Evolutionary conservation across 176 grass and related monocot genomes (phyloP).

Genomic region (Carex pumila): DNA sequence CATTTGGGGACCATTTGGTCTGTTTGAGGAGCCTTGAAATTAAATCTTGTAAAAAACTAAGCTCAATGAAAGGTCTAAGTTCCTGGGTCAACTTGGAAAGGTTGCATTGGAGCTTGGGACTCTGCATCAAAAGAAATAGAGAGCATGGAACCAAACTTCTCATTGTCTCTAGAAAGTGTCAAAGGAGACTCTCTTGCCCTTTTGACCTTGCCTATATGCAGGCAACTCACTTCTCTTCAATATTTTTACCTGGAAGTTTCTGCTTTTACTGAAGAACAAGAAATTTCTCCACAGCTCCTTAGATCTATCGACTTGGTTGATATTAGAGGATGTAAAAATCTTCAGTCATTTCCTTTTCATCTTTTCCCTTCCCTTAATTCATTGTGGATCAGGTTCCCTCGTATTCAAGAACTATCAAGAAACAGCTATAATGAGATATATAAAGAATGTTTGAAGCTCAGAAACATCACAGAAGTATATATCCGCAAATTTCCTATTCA

Average conservation of each 20-base stretch:
- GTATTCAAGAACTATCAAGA: background rate
- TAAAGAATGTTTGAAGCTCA: background rate
- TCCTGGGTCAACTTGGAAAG: background rate
- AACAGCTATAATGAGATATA: background rate
- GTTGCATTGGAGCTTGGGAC: background rate
- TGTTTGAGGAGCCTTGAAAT: background rate
- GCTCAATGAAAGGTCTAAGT: slow-evolving; percentile 1
- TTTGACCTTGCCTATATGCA: slow-evolving; percentile 9
- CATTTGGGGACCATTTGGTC: background rate
- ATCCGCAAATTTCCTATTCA: background rate
- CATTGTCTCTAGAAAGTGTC: background rate
- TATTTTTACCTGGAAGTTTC: background rate
- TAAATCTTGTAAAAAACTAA: accelerated
- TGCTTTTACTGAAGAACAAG: slow-evolving; percentile 16
- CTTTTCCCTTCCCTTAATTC: slow-evolving; percentile 15
- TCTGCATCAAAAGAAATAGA: background rate
- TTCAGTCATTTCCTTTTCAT: background rate
- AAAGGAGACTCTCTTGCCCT: accelerated
- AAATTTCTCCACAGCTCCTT: slow-evolving; percentile 12
- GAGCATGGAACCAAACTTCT: background rate
- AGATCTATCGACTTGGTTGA: background rate
- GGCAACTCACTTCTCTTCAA: slow-evolving; percentile 18
- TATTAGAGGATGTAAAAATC: accelerated
- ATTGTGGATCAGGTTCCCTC: accelerated
- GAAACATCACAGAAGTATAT: background rate